A percentile compares a stretch with the other conserved stretches of the same genome.
phyloP scores from a whole-genome alignment of 495 filamentous ascomycete genomes.

The Penicillium simplicissimum region DNA sequence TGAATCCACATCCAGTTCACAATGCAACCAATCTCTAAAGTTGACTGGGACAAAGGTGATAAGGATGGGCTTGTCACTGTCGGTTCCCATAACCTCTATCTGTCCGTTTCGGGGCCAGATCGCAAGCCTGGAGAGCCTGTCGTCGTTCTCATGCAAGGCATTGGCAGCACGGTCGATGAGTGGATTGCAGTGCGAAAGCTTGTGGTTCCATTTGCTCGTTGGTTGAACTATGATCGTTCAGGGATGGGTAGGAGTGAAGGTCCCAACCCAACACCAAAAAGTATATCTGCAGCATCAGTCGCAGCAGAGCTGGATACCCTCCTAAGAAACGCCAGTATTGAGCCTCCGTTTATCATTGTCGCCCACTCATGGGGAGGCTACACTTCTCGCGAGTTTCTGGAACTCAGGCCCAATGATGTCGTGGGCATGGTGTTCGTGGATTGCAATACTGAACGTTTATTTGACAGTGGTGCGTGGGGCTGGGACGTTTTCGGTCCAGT shows the following conservation, averaged over 20 bases:
- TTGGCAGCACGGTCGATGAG: conserved; percentile 35
- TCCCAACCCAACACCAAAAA: conserved; percentile 17
- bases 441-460: conserved; percentile 25
- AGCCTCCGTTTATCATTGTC: conserved; percentile 41
- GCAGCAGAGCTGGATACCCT: conserved; percentile 25
- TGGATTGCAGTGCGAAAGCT: conserved; percentile 32
- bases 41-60: conserved; percentile 23
- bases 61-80: conserved; percentile 22
- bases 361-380: conserved; percentile 47
- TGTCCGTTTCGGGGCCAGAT: conserved; percentile 25
- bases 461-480: conserved; percentile 20
- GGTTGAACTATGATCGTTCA: conserved; percentile 35
- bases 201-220: conserved; percentile 26
- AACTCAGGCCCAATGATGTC: conserved; percentile 24
- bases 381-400: conserved; percentile 39
- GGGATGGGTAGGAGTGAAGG: conserved; percentile 27
- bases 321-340: conserved; percentile 21
- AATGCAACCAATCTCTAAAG: conserved; percentile 16
- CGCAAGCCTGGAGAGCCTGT: conserved; percentile 26
- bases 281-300: conserved; percentile 17
- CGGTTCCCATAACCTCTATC: conserved; percentile 26
- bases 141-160: conserved; percentile 40
- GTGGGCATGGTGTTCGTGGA: conserved; percentile 34
- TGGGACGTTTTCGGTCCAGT: conserved; percentile 17
- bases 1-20: conserved; percentile 11